A percentile compares a stretch with the other conserved stretches of the same genome.
Conservation (phyloP, 805 yeast genomes). For the Komagataella mondaviorum region DNA sequence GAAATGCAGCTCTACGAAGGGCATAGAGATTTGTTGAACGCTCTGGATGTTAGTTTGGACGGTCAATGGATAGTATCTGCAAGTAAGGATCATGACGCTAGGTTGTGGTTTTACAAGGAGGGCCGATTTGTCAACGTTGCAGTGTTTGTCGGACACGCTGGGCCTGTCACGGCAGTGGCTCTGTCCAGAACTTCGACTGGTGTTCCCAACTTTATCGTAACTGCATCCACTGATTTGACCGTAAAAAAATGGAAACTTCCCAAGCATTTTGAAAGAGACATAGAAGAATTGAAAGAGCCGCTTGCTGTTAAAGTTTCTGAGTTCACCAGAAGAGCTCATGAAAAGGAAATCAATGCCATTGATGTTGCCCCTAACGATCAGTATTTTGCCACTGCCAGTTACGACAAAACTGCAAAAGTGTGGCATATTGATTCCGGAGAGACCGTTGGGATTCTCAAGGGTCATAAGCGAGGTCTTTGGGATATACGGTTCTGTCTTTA, state of each 20-base stretch:
- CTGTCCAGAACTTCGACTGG: conserved; percentile 40
- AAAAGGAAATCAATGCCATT: conserved; percentile 83
- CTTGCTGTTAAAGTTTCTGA: conserved; percentile 45
- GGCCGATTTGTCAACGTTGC: conserved; percentile 34
- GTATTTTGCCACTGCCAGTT: conserved; percentile 84
- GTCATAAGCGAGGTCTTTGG: conserved; percentile 94
- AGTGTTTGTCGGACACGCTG: conserved; percentile 74
- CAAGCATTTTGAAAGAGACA: conserved; percentile 8
- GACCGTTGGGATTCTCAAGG: conserved; percentile 67
- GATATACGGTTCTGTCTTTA: conserved; percentile 71
- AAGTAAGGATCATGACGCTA: conserved; percentile 76
- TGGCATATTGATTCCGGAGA: conserved; percentile 89
- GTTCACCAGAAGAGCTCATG: conserved; percentile 92
- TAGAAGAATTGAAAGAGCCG: conserved; percentile 11
- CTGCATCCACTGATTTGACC: conserved; percentile 78
- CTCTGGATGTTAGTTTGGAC: conserved; percentile 63
- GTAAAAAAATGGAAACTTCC: conserved; percentile 79
- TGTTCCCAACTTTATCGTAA: conserved; percentile 58
- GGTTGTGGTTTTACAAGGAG: conserved; percentile 62
- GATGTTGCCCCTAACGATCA: conserved; percentile 89
- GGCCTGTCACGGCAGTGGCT: conserved; percentile 72
- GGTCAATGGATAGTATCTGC: conserved; percentile 90
- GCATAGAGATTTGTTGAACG: conserved; percentile 75
- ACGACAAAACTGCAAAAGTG: conserved; percentile 80
- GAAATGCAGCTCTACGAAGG: conserved; percentile 62